Percentiles rank a stretch among this genome's conserved stretches.
Evolutionary conservation across 2,329 filamentous ascomycete genomes (phyloP).

Genomic region (Curvularia eragrostidis): DNA sequence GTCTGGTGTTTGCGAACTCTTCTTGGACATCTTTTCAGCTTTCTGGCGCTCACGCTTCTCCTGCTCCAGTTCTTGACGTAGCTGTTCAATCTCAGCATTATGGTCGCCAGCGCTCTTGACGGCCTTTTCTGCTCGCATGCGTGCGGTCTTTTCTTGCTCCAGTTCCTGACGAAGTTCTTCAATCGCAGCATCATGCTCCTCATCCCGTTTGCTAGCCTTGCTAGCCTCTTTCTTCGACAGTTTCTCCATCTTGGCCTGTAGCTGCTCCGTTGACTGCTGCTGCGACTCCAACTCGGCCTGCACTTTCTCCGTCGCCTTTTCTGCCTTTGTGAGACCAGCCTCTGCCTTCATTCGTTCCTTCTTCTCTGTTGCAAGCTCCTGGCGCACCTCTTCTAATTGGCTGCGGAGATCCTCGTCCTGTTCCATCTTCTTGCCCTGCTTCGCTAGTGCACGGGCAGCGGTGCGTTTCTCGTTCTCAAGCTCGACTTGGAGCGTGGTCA

Average conservation of each 20-base stretch:
- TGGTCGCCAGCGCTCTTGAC: constrained; percentile 42
- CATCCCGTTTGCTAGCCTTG: constrained; percentile 48
- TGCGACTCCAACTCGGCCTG: constrained; percentile 44
- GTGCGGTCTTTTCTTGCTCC: constrained; percentile 51
- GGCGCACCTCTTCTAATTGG: constrained; percentile 55
- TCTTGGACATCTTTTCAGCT: constrained; percentile 45
- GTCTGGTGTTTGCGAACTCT: constrained; percentile 51
- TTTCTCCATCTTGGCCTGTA: constrained; percentile 46
- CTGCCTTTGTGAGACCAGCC: constrained; percentile 47
- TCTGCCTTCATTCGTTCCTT: constrained; percentile 54
- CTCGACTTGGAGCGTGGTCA: constrained; percentile 79
- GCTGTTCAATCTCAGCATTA: constrained; percentile 37
- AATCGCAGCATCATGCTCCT: constrained; percentile 39
- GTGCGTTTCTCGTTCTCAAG: constrained; percentile 82
- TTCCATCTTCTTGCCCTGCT: constrained; percentile 58
- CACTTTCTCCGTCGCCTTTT: constrained; percentile 42
- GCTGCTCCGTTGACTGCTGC: constrained; percentile 38
- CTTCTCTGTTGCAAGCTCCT: constrained; percentile 55
- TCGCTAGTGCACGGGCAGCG: constrained; percentile 63
- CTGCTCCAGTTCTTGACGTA: constrained; percentile 50
- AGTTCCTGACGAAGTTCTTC: constrained; percentile 48
- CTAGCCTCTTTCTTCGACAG: constrained; percentile 39
- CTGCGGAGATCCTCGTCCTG: constrained; percentile 56
- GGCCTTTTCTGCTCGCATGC: constrained; percentile 39
- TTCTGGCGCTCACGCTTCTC: constrained; percentile 48